Conservation (phyloP, 768 basidiomycete genomes). For the Tulasnella calospora region DNA sequence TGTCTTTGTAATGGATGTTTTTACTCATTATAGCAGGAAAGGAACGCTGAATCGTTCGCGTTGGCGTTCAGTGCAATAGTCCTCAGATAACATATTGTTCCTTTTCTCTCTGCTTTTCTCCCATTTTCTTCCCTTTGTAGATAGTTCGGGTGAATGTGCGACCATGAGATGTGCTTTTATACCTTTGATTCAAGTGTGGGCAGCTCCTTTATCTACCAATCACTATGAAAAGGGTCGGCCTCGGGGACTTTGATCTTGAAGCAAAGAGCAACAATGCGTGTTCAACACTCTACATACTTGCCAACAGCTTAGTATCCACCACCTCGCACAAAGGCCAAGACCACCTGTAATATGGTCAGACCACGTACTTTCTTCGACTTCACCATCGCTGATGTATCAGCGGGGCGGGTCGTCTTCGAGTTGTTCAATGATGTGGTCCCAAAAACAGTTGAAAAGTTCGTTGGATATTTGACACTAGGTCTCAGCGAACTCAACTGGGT, state of each 20-base stretch:
- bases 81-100: conserved; percentile 3
- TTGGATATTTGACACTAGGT: conserved; percentile 1
- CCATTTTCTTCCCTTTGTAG: not conserved
- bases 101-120: not conserved
- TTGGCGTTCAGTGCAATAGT: conserved; percentile 38
- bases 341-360: conserved; percentile 30
- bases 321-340: not conserved
- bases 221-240: not conserved
- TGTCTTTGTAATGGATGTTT: conserved; percentile 23
- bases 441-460: conserved; percentile 76
- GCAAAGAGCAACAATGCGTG: not conserved
- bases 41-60: conserved; percentile 11
- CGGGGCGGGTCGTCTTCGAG: conserved; percentile 69
- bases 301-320: not conserved
- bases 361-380: conserved; percentile 70
- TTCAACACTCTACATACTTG: not conserved
- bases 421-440: conserved; percentile 68
- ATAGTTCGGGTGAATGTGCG: conserved; percentile 1
- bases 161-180: conserved; percentile 17
- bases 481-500: not conserved
- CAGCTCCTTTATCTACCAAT: not conserved
- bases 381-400: conserved; percentile 45
- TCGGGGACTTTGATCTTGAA: not conserved
- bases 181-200: not conserved
- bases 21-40: conserved; percentile 49